These are phyloP conservation scores for Gelatoporia subvermispora DNA, from an alignment of 768 basidiomycete species.

Conservation along the genomic window DNA sequence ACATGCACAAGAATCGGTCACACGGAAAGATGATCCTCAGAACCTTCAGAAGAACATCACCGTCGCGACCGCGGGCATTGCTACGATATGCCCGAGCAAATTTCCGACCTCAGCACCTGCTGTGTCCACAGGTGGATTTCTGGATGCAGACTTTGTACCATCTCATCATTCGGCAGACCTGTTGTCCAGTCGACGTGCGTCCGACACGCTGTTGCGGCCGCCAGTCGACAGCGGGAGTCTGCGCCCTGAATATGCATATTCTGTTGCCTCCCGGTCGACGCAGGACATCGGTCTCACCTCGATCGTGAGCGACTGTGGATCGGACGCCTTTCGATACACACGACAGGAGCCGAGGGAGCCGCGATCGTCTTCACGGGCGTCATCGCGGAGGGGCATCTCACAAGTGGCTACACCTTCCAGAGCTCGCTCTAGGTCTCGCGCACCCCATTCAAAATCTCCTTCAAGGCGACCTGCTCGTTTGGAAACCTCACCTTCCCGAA, in stretches of 20 bases:
- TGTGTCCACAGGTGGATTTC: no score
- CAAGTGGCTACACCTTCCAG: neutral
- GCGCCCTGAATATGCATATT: constrained; percentile 1
- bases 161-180: no score
- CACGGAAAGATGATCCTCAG: no score
- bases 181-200: neutral
- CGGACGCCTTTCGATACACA: neutral
- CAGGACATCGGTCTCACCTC: neutral
- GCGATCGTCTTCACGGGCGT: constrained; percentile 1
- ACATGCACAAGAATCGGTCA: no score
- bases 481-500: neutral
- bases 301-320: neutral
- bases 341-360: neutral
- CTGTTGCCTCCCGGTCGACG: neutral
- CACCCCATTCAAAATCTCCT: neutral
- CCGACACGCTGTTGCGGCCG: neutral
- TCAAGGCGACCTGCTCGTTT: neutral
- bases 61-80: no score
- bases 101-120: no score
- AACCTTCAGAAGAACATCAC: no score
- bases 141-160: no score
- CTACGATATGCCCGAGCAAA: no score
- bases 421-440: constrained; percentile 1
- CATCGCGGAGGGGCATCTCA: neutral
- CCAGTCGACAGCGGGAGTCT: neutral